Evolutionary conservation across 148 eudicot genomes (phyloP).

Genomic region (Rhododendron griersonianum): DNA sequence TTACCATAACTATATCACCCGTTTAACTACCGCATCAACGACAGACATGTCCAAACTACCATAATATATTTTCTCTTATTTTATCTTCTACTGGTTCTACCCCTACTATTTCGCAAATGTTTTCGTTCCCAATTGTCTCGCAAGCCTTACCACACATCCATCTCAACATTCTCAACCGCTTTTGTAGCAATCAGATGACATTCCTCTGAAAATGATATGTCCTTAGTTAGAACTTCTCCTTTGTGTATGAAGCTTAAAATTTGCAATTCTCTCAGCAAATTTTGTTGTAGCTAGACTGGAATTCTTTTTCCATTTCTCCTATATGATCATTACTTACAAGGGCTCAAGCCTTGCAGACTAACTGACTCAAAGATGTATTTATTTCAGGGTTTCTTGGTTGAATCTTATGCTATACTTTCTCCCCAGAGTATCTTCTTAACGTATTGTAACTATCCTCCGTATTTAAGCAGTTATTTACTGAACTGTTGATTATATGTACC

Average conservation of each 20-base stretch:
- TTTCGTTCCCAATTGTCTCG: background rate
- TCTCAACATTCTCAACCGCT: background rate
- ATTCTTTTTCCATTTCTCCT: background rate
- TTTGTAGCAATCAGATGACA: background rate
- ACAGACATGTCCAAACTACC: background rate
- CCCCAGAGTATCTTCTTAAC: background rate
- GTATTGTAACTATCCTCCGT: background rate
- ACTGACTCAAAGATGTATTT: background rate
- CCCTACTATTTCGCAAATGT: background rate
- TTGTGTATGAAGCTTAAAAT: background rate
- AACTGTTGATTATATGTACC: background rate
- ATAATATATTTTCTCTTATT: too few relatives aligned
- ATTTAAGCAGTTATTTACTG: background rate
- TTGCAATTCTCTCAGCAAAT: background rate
- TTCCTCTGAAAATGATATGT: background rate
- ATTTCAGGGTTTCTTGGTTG: background rate
- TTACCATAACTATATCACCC: background rate
- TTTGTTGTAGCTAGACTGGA: background rate
- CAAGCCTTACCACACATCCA: background rate
- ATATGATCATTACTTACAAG: background rate
- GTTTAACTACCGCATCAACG: background rate
- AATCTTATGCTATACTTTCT: background rate
- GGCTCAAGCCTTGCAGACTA: background rate
- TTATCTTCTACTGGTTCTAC: background rate
- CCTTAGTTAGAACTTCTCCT: background rate